Evolutionary conservation across 2,329 filamentous ascomycete genomes (phyloP).

Genomic region (Pyrenophora seminiperda): DNA sequence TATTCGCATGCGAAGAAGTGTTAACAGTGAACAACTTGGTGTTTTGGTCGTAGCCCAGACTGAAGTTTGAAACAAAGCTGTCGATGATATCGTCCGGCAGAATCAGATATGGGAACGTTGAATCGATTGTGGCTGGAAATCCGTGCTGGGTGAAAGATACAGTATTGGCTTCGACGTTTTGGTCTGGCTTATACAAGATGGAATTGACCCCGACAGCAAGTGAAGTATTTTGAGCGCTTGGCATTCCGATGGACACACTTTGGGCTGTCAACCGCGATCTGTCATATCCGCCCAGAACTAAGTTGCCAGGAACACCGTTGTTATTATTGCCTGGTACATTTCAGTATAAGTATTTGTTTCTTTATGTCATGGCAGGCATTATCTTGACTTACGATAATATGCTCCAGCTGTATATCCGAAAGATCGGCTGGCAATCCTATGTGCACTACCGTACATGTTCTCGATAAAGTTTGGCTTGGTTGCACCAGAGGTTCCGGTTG

Average conservation of each 20-base stretch:
- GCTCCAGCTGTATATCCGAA: constrained; percentile 47
- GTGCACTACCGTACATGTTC: constrained; percentile 13
- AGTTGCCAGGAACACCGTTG: constrained; percentile 36
- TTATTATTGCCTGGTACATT: constrained; percentile 30
- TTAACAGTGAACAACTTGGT: constrained; percentile 46
- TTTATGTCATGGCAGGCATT: not conserved
- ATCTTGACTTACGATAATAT: constrained; percentile 38
- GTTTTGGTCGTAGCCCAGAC: constrained; percentile 40
- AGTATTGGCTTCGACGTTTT: constrained; percentile 10
- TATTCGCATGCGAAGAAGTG: constrained; percentile 26
- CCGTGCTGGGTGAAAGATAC: constrained; percentile 16
- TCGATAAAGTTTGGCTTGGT: constrained; percentile 29
- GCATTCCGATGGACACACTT: constrained; percentile 27
- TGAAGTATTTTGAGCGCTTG: constrained; percentile 24
- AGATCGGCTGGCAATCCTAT: constrained; percentile 32
- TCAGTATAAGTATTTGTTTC: constrained; percentile 10
- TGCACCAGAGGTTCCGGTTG: constrained; percentile 13
- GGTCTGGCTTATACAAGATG: constrained; percentile 30
- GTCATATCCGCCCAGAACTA: constrained; percentile 52
- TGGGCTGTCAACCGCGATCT: constrained; percentile 34
- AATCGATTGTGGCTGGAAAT: constrained; percentile 47
- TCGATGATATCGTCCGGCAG: constrained; percentile 46
- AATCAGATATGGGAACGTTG: constrained; percentile 44
- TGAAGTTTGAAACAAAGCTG: constrained; percentile 43
- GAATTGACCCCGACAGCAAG: constrained; percentile 35